These are phyloP conservation scores for Taphrina populina DNA, from an alignment of 1,139 yeast genomes.

Conservation along the genomic window DNA sequence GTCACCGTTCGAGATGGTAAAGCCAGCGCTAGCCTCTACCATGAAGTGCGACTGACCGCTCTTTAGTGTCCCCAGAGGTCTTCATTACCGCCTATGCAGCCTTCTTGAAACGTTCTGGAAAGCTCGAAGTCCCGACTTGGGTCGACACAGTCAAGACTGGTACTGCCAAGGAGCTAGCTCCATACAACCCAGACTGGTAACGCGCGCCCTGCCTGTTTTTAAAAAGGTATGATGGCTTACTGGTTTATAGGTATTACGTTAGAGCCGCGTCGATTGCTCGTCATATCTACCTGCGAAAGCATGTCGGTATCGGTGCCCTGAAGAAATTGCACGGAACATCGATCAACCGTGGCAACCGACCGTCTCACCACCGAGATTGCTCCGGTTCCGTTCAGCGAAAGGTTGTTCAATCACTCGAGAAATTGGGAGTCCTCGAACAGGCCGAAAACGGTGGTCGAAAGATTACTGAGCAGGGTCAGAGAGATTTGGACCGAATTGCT, in stretches of 20 bases:
- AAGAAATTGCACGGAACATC: slow-evolving; percentile 99
- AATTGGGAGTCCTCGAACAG: slow-evolving; percentile 95
- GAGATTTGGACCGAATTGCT: slow-evolving; percentile 99
- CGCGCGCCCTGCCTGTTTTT: slow-evolving; percentile 26
- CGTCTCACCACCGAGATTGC: slow-evolving; percentile 98
- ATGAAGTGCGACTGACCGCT: not conserved
- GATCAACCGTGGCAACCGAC: slow-evolving; percentile 98
- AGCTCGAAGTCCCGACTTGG: slow-evolving; percentile 98
- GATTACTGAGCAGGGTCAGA: slow-evolving; percentile 99
- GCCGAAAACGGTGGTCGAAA: slow-evolving; percentile 99
- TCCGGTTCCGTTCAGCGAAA: slow-evolving; percentile 99
- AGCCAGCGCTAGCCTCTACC: no score
- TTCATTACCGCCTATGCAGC: slow-evolving; percentile 99
- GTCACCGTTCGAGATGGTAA: slow-evolving; percentile 25
- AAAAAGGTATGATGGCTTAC: slow-evolving; percentile 14
- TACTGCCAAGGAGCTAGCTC: slow-evolving; percentile 98
- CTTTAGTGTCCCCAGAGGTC: slow-evolving; percentile 16
- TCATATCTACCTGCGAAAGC: slow-evolving; percentile 99
- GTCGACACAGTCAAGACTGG: slow-evolving; percentile 99
- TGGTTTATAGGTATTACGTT: slow-evolving; percentile 42
- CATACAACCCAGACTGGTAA: slow-evolving; percentile 85
- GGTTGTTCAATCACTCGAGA: slow-evolving; percentile 96
- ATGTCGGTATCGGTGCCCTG: slow-evolving; percentile 98
- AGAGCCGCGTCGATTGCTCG: slow-evolving; percentile 99
- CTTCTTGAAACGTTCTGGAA: slow-evolving; percentile 93